A percentile compares a stretch with the other conserved stretches of the same genome.
Evolutionary conservation across 2,329 filamentous ascomycete genomes (phyloP).

Genomic region (Ophiobolus disseminans): DNA sequence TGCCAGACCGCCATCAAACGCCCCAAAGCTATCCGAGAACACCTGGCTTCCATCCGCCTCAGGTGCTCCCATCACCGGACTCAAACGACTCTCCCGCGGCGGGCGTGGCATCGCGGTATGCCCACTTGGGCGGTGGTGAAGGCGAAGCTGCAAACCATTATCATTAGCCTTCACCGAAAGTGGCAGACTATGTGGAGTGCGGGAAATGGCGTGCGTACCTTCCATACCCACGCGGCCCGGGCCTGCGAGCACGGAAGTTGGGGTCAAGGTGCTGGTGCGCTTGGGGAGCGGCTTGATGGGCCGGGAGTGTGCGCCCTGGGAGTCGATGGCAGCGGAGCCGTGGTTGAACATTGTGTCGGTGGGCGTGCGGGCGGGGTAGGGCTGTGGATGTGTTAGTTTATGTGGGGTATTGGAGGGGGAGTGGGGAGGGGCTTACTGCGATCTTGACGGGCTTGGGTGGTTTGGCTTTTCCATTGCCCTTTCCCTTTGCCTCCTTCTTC

Average conservation of each 20-base stretch:
- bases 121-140: neutral
- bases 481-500: neutral
- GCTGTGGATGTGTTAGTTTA: neutral
- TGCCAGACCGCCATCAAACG: constrained; percentile 7
- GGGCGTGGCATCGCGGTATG: neutral
- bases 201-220: neutral
- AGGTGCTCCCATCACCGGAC: neutral
- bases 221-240: neutral
- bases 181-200: neutral
- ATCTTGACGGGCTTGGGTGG: too few species aligned
- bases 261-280: neutral
- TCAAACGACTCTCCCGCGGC: too few species aligned
- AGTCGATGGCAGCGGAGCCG: constrained; percentile 10
- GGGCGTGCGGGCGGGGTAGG: constrained; percentile 1
- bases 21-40: constrained; percentile 20
- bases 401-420: neutral
- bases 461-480: neutral
- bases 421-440: neutral
- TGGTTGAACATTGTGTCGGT: constrained; percentile 6
- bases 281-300: constrained; percentile 2
- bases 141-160: neutral
- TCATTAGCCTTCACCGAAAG: neutral
- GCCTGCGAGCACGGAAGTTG: neutral
- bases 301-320: constrained; percentile 10
- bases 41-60: neutral